Conservation (phyloP, 2,329 filamentous ascomycete genomes). For the Tolypocladium inflatum region DNA sequence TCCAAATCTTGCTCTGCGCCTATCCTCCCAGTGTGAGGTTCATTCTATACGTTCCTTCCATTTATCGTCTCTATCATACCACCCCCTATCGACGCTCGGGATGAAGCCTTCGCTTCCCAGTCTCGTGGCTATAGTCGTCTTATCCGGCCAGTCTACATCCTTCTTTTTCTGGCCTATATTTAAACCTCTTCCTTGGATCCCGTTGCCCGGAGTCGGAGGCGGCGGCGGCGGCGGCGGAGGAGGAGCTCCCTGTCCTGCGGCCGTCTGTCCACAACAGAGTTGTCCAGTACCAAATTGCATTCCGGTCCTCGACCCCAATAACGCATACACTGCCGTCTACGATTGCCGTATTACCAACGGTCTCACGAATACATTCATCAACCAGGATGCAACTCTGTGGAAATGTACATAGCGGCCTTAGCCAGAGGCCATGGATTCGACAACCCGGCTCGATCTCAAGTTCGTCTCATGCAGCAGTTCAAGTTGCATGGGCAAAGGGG, state of each 20-base stretch:
- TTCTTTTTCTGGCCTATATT: background rate
- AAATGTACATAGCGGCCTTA: background rate
- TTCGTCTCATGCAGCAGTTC: too few species aligned
- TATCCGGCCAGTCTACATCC: background rate
- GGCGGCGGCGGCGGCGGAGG: background rate
- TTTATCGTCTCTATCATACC: background rate
- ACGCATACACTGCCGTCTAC: background rate
- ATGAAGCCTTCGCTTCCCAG: background rate
- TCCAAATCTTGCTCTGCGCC: background rate
- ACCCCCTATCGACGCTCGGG: background rate
- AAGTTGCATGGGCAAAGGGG: too few species aligned
- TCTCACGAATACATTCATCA: background rate
- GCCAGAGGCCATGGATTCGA: too few species aligned
- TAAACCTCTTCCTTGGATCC: too few species aligned
- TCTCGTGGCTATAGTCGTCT: background rate
- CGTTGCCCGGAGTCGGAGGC: background rate
- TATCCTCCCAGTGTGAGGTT: background rate
- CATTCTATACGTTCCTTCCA: background rate
- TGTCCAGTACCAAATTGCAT: background rate
- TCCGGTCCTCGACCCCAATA: background rate
- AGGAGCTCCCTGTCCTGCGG: background rate
- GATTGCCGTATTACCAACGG: background rate
- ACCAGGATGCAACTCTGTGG: background rate
- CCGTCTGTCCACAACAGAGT: too few species aligned
- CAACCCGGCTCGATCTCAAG: too few species aligned